These are phyloP conservation scores for Solanum hybrid DNA, from an alignment of 305 asterid species.

Conservation along the genomic window DNA sequence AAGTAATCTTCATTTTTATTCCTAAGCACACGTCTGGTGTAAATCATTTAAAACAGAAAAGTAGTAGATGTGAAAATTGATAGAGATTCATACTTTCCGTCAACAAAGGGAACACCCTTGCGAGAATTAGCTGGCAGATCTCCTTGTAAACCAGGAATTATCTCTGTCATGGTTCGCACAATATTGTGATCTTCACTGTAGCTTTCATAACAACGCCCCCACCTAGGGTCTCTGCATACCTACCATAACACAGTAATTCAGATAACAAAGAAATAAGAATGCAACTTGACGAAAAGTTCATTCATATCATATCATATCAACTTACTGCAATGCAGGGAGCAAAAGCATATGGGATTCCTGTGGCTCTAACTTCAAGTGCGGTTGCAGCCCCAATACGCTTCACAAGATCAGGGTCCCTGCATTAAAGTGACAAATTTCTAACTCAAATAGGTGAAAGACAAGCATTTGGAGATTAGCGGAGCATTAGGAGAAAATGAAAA, in stretches of 20 bases:
- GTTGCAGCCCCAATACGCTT: constrained; percentile 83
- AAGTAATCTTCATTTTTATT: not conserved
- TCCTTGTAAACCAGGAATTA: constrained; percentile 69
- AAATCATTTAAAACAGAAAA: not conserved
- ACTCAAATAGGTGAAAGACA: constrained; percentile 3
- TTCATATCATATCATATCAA: not conserved
- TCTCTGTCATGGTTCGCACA: constrained; percentile 49
- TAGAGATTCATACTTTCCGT: constrained; percentile 9
- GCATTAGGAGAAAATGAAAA: not conserved
- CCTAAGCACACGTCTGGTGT: not conserved
- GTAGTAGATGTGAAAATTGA: not conserved
- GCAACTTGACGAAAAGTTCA: not conserved
- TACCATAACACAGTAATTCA: constrained; percentile 9
- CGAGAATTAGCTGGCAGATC: constrained; percentile 37
- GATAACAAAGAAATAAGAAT: not conserved
- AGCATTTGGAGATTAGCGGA: not conserved
- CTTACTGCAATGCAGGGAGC: constrained; percentile 90
- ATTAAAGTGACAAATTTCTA: not conserved
- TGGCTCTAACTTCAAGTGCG: constrained; percentile 82
- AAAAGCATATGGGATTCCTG: constrained; percentile 72
- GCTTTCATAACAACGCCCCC: constrained; percentile 80
- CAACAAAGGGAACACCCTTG: constrained; percentile 17
- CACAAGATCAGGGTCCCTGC: constrained; percentile 65
- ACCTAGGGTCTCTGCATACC: constrained; percentile 72
- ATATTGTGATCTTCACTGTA: constrained; percentile 59